Conservation (phyloP, 768 basidiomycete species). For the Mycena polygramma region DNA sequence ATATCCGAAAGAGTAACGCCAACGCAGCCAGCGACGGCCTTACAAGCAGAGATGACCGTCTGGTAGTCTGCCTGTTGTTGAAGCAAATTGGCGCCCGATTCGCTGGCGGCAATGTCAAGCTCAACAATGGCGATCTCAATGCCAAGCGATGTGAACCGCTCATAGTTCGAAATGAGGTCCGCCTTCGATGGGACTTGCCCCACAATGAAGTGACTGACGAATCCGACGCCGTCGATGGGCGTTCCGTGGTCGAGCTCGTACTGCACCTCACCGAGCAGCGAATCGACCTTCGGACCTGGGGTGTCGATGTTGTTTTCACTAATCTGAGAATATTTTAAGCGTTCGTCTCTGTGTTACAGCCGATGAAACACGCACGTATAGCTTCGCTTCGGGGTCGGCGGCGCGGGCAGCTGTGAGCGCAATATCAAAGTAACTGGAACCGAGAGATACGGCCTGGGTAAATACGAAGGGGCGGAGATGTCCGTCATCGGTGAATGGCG, state of each 20-base stretch:
- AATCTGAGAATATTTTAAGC: slow-evolving; percentile 25
- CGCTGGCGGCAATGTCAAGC: slow-evolving; percentile 69
- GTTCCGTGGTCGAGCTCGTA: slow-evolving; percentile 48
- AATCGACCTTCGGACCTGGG: slow-evolving; percentile 54
- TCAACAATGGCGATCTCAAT: slow-evolving; percentile 78
- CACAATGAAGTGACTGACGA: slow-evolving; percentile 71
- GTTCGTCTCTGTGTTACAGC: not conserved
- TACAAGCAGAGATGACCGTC: slow-evolving; percentile 67
- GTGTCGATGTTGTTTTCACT: slow-evolving; percentile 44
- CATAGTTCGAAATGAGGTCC: slow-evolving; percentile 59
- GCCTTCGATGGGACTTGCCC: slow-evolving; percentile 61
- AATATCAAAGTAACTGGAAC: slow-evolving; percentile 51
- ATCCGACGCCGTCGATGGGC: slow-evolving; percentile 66
- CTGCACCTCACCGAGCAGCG: slow-evolving; percentile 56
- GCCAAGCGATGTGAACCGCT: slow-evolving; percentile 68
- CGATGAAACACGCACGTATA: slow-evolving; percentile 54
- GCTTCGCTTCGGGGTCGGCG: slow-evolving; percentile 59
- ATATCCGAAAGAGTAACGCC: slow-evolving; percentile 47
- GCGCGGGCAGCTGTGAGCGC: slow-evolving; percentile 58
- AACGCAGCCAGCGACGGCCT: slow-evolving; percentile 55
- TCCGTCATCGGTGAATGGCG: slow-evolving; percentile 64
- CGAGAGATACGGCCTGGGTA: slow-evolving; percentile 48
- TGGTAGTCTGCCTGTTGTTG: slow-evolving; percentile 73
- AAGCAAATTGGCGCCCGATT: slow-evolving; percentile 50
- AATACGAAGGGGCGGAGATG: slow-evolving; percentile 58